Conservation (phyloP, 331 rosid species). For the Quercus tomentella region DNA sequence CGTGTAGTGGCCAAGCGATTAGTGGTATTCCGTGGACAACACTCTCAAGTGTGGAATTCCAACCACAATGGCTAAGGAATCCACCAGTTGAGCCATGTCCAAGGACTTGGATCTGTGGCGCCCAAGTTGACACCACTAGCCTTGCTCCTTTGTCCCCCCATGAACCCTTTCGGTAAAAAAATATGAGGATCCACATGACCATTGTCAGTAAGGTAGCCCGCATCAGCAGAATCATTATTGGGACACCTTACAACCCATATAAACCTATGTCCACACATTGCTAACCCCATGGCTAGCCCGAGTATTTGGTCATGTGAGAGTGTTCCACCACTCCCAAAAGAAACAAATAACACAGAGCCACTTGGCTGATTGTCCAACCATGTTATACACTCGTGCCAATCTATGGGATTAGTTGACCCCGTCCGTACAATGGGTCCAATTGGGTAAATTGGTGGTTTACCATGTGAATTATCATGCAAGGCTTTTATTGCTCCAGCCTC, state of each 20-base stretch:
- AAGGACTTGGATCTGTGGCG: slow-evolving; percentile 30
- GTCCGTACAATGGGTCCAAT: slow-evolving; percentile 33
- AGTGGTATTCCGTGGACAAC: slow-evolving; percentile 8
- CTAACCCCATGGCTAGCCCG: slow-evolving; percentile 33
- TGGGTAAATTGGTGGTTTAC: slow-evolving; percentile 12
- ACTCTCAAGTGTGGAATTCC: slow-evolving; percentile 21
- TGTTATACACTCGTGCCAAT: slow-evolving; percentile 7
- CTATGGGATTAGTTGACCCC: slow-evolving; percentile 1
- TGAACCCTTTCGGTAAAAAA: not conserved
- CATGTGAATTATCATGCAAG: not conserved
- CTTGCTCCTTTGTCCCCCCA: slow-evolving; percentile 29
- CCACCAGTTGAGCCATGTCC: slow-evolving; percentile 8
- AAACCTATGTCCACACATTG: slow-evolving; percentile 18
- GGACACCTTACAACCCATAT: slow-evolving; percentile 33
- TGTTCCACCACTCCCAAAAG: slow-evolving; percentile 46
- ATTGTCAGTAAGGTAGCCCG: too few relatives aligned
- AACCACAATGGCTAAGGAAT: slow-evolving; percentile 20
- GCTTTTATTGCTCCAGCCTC: slow-evolving; percentile 17
- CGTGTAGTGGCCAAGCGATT: slow-evolving; percentile 26
- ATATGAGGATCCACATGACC: too few relatives aligned
- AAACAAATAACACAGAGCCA: slow-evolving; percentile 20
- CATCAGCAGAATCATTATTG: too few relatives aligned
- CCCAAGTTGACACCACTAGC: slow-evolving; percentile 35
- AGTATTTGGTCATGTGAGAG: slow-evolving; percentile 25
- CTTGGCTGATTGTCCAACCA: slow-evolving; percentile 35